phyloP scores from a whole-genome alignment of 768 basidiomycete species.

The Leccinellum albellum region DNA sequence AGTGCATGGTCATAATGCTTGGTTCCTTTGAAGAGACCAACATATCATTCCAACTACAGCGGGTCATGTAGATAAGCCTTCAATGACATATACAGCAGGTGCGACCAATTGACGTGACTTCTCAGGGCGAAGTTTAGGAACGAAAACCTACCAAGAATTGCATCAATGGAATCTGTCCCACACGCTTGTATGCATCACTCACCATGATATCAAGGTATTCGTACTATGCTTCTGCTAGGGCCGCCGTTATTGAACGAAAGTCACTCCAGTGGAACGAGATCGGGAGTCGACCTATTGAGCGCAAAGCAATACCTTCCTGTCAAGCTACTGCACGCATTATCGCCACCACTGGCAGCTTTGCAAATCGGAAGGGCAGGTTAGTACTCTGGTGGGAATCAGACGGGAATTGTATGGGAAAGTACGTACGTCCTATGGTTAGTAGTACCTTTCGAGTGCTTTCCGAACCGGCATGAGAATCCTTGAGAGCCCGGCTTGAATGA shows the following conservation, averaged over 20 bases:
- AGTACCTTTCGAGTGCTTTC: not conserved
- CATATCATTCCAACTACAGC: not conserved
- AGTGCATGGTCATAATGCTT: not conserved
- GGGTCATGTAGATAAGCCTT: not conserved
- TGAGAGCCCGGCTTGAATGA: not conserved
- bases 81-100: not conserved
- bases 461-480: not conserved
- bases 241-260: not conserved
- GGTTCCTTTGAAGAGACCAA: not conserved
- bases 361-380: not conserved
- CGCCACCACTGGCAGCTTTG: not conserved
- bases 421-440: not conserved
- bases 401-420: not conserved
- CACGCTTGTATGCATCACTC: not conserved
- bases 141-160: not conserved
- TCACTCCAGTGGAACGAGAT: not conserved
- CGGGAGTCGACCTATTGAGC: not conserved
- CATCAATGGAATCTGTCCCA: not conserved
- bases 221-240: not conserved
- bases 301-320: not conserved
- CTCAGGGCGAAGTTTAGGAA: not conserved
- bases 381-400: not conserved
- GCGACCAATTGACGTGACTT: not conserved
- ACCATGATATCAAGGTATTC: not conserved
- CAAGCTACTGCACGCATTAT: not conserved